phyloP scores from a whole-genome alignment of 2,329 filamentous ascomycete species.

The Verticillium longisporum region DNA sequence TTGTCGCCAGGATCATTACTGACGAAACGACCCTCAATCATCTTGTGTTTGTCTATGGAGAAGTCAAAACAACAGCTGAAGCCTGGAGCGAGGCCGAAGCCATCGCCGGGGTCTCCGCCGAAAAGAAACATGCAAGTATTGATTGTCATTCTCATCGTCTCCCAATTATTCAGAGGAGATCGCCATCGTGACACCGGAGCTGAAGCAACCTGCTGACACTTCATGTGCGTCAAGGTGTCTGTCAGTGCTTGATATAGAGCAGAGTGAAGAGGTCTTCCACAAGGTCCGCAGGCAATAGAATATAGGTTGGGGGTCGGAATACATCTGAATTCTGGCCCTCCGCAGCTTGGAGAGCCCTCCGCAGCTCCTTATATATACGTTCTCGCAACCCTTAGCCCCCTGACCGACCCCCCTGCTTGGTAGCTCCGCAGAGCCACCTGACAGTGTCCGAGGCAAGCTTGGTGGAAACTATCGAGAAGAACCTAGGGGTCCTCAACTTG shows the following conservation, averaged over 20 bases:
- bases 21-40: constrained; percentile 48
- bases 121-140: constrained; percentile 9
- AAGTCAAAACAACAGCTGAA: constrained; percentile 37
- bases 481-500: neutral
- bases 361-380: no score
- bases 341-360: no score
- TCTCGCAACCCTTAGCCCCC: no score
- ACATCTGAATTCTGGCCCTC: no score
- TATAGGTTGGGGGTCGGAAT: no score
- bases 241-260: no score
- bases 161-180: neutral
- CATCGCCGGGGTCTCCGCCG: constrained; percentile 38
- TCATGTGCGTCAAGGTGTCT: neutral
- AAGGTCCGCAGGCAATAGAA: no score
- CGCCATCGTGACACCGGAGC: neutral
- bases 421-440: no score
- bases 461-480: neutral
- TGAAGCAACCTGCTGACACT: neutral
- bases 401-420: no score
- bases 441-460: neutral
- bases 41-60: constrained; percentile 40
- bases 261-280: no score
- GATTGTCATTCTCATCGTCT: no score
- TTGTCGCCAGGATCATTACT: constrained; percentile 40
- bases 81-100: constrained; percentile 38